Percentiles rank a stretch among this genome's conserved stretches.
phyloP scores from a whole-genome alignment of 1,139 yeast species.

The Magnusiomyces tetraspermus region DNA sequence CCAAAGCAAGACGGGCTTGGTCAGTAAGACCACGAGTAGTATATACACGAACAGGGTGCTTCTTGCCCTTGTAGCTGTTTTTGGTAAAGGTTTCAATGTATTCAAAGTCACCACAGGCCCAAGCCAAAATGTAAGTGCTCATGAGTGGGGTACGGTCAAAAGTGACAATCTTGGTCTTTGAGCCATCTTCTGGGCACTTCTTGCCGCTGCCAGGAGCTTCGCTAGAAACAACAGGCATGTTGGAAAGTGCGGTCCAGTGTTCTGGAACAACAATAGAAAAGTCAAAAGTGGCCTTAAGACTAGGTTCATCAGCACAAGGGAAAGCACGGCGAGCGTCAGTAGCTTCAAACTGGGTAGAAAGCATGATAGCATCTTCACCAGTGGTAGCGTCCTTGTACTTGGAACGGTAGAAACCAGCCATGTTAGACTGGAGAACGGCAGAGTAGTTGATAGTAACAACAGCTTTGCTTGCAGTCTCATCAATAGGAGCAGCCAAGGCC shows the following conservation, averaged over 20 bases:
- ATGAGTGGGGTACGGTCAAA: conserved; percentile 57
- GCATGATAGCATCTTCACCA: conserved; percentile 55
- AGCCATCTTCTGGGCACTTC: conserved; percentile 28
- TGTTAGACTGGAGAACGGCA: conserved; percentile 50
- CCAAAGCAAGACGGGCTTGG: conserved; percentile 57
- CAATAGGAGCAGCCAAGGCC: conserved; percentile 22
- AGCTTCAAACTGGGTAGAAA: conserved; percentile 84
- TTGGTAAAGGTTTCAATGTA: conserved; percentile 46
- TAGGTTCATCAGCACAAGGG: conserved; percentile 87
- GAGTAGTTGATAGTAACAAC: conserved; percentile 35
- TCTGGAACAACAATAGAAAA: conserved; percentile 53
- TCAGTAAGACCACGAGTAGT: conserved; percentile 59
- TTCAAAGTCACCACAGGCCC: conserved; percentile 69
- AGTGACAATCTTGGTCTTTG: conserved; percentile 30
- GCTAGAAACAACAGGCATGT: conserved; percentile 61
- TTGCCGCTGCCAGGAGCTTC: conserved; percentile 42
- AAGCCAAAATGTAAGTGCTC: conserved; percentile 70
- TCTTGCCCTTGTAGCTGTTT: conserved; percentile 38
- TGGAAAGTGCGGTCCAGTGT: conserved; percentile 59
- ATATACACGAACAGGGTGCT: conserved; percentile 60
- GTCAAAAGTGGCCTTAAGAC: conserved; percentile 68
- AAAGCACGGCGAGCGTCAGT: conserved; percentile 86
- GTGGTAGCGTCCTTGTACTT: conserved; percentile 42
- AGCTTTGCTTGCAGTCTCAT: conserved; percentile 22
- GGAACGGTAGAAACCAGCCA: conserved; percentile 85